phyloP scores from a whole-genome alignment of 2,329 filamentous ascomycete genomes.

The Colletotrichum sp. region DNA sequence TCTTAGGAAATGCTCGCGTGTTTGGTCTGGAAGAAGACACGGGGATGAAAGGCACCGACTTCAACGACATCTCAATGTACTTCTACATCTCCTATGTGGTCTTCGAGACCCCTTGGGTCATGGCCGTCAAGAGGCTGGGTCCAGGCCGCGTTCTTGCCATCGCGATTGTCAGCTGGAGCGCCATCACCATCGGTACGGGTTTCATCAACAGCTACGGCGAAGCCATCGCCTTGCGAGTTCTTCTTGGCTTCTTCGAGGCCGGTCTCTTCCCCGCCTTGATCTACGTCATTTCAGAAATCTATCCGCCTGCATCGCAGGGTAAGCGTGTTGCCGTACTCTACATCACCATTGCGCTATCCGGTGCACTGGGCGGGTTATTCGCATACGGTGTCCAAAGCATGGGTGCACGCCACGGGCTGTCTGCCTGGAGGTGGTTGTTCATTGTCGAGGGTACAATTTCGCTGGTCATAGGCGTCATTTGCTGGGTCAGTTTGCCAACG shows the following conservation, averaged over 20 bases:
- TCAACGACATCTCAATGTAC: slow-evolving; percentile 33
- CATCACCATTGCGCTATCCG: slow-evolving; percentile 32
- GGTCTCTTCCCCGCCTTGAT: slow-evolving; percentile 35
- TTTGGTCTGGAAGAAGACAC: slow-evolving; percentile 36
- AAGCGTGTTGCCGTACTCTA: slow-evolving; percentile 36
- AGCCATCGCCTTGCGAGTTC: slow-evolving; percentile 31
- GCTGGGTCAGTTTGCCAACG: slow-evolving; percentile 49
- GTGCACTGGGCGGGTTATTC: slow-evolving; percentile 34
- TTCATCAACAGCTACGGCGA: slow-evolving; percentile 31
- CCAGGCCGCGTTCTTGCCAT: slow-evolving; percentile 29
- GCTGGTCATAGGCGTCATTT: slow-evolving; percentile 29
- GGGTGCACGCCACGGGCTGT: slow-evolving; percentile 30
- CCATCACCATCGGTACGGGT: slow-evolving; percentile 34
- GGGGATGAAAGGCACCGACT: slow-evolving; percentile 32
- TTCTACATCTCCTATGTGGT: slow-evolving; percentile 32
- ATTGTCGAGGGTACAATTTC: slow-evolving; percentile 48
- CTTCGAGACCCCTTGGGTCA: slow-evolving; percentile 34
- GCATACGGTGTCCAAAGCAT: slow-evolving; percentile 41
- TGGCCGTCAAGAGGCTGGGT: slow-evolving; percentile 35
- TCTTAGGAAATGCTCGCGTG: slow-evolving; percentile 36
- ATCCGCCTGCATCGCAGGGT: slow-evolving; percentile 35
- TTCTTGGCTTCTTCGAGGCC: slow-evolving; percentile 39
- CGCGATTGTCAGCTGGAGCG: slow-evolving; percentile 37
- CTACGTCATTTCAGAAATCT: slow-evolving; percentile 38
- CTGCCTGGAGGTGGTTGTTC: slow-evolving; percentile 56